Conservation (phyloP, 805 yeast species). For the Yamadazyma laniorum region DNA sequence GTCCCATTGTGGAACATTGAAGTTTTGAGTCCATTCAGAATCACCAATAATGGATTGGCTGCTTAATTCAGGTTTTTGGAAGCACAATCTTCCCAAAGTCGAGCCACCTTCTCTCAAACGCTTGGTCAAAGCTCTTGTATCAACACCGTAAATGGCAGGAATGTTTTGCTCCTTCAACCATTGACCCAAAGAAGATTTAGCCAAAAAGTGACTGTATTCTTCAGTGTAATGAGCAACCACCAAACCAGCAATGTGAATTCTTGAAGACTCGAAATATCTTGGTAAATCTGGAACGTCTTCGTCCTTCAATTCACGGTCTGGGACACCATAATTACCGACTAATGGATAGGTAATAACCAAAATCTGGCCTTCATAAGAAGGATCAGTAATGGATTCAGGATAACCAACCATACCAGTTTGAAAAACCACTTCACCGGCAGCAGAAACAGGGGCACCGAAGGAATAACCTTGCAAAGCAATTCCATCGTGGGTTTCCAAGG, state of each 20-base stretch:
- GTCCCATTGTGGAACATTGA: constrained; percentile 81
- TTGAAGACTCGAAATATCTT: constrained; percentile 87
- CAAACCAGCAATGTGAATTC: constrained; percentile 94
- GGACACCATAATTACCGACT: constrained; percentile 99
- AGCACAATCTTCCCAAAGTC: constrained; percentile 82
- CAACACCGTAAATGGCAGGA: constrained; percentile 97
- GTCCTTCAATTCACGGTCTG: constrained; percentile 67
- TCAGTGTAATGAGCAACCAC: constrained; percentile 97
- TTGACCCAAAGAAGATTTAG: constrained; percentile 84
- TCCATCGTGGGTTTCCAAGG: constrained; percentile 88
- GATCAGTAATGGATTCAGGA: constrained; percentile 97
- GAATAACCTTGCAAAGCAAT: constrained; percentile 89
- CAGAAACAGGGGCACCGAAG: constrained; percentile 86
- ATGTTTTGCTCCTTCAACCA: constrained; percentile 91
- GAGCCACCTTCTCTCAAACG: constrained; percentile 90
- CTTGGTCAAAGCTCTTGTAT: constrained; percentile 93
- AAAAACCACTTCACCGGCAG: constrained; percentile 97
- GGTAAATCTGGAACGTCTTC: constrained; percentile 76
- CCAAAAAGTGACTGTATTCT: constrained; percentile 90
- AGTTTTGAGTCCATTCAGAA: constrained; percentile 56
- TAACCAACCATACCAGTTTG: constrained; percentile 99
- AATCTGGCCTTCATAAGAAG: constrained; percentile 97
- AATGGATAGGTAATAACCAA: constrained; percentile 94
- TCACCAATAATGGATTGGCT: constrained; percentile 28
- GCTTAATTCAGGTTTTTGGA: constrained; percentile 45